Percentiles rank a stretch among this genome's conserved stretches.
Evolutionary conservation across 805 yeast species (phyloP).

Genomic region (Ogataea methylovora): DNA sequence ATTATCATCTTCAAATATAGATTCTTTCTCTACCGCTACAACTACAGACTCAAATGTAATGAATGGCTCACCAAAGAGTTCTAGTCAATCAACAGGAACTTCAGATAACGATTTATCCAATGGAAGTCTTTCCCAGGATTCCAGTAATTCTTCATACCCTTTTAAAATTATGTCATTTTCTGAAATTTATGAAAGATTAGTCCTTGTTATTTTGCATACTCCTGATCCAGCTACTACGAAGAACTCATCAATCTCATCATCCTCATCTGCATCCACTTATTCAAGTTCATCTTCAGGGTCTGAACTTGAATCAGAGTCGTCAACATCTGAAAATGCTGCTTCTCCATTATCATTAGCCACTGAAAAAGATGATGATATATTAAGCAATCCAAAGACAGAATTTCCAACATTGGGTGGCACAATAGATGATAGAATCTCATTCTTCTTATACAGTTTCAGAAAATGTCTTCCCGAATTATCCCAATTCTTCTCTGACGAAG

Average conservation of each 20-base stretch:
- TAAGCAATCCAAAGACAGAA: slow-evolving; percentile 16
- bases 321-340: slow-evolving; percentile 5
- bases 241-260: neutral
- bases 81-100: slow-evolving; percentile 9
- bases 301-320: neutral
- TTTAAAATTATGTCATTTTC: slow-evolving; percentile 44
- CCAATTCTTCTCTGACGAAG: slow-evolving; percentile 73
- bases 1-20: slow-evolving; percentile 12
- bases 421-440: slow-evolving; percentile 57
- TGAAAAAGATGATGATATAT: neutral
- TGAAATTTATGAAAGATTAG: slow-evolving; percentile 68
- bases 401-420: slow-evolving; percentile 43
- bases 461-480: slow-evolving; percentile 69
- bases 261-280: neutral
- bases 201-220: slow-evolving; percentile 66
- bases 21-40: neutral
- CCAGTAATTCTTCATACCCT: slow-evolving; percentile 4
- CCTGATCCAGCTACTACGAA: slow-evolving; percentile 37
- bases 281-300: neutral
- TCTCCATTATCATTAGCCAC: slow-evolving; percentile 4
- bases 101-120: slow-evolving; percentile 8
- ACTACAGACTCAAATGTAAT: no score
- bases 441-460: slow-evolving; percentile 57
- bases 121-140: neutral
- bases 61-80: slow-evolving; percentile 12